These are phyloP conservation scores for Dryadomyces quercus-mongolicae DNA, from an alignment of 2,329 filamentous ascomycete species.

Conservation along the genomic window DNA sequence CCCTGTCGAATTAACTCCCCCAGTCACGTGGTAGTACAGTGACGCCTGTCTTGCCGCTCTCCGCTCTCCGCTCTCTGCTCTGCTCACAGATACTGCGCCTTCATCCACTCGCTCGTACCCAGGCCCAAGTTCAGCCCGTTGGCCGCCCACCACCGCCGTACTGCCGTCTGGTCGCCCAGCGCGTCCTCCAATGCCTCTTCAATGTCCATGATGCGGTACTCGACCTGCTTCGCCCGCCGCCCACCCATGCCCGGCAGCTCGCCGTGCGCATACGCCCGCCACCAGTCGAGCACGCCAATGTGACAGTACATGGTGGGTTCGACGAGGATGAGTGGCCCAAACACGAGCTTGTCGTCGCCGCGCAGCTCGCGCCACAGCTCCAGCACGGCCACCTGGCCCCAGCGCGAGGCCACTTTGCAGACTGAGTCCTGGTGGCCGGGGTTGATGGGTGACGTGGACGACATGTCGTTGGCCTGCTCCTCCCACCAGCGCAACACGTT, in stretches of 20 bases:
- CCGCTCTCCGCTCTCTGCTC: too few species aligned
- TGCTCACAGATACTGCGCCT: slow-evolving; percentile 55
- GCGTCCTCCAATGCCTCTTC: slow-evolving; percentile 90
- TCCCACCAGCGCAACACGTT: slow-evolving; percentile 83
- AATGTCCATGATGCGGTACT: slow-evolving; percentile 92
- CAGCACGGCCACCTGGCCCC: slow-evolving; percentile 74
- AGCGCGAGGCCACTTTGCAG: slow-evolving; percentile 70
- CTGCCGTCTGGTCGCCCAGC: slow-evolving; percentile 55
- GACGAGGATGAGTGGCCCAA: slow-evolving; percentile 42
- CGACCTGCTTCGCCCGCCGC: slow-evolving; percentile 55
- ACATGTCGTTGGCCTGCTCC: slow-evolving; percentile 51
- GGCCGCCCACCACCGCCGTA: slow-evolving; percentile 76
- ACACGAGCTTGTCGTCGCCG: slow-evolving; percentile 38
- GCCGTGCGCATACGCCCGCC: slow-evolving; percentile 57
- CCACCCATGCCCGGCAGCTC: slow-evolving; percentile 42
- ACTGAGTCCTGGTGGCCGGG: slow-evolving; percentile 72
- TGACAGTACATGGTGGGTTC: slow-evolving; percentile 82
- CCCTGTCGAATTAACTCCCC: background rate
- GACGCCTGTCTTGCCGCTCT: too few species aligned
- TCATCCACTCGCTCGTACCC: slow-evolving; percentile 83
- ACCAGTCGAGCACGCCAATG: slow-evolving; percentile 81
- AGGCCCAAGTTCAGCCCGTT: slow-evolving; percentile 74
- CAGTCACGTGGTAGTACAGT: background rate
- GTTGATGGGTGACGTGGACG: slow-evolving; percentile 31
- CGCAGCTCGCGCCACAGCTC: slow-evolving; percentile 70